These are phyloP conservation scores for Pharnaceum exiguum DNA, from an alignment of 148 eudicot genomes.

Conservation along the genomic window DNA sequence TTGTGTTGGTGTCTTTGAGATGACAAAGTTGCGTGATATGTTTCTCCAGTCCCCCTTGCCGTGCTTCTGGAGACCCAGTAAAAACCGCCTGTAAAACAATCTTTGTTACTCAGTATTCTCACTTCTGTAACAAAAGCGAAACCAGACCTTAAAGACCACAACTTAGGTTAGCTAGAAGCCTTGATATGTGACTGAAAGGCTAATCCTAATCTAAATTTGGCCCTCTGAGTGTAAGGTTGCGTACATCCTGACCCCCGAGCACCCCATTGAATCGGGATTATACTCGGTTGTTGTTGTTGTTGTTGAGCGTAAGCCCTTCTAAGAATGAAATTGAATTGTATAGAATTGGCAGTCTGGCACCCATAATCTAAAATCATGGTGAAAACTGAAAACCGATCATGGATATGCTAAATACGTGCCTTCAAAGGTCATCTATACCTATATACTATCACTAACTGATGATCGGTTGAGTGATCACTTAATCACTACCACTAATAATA, in stretches of 20 bases:
- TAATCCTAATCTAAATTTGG: background rate
- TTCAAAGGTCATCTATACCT: background rate
- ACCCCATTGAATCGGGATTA: too few relatives aligned
- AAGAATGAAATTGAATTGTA: background rate
- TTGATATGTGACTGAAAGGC: background rate
- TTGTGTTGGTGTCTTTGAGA: conserved; percentile 81
- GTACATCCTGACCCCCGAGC: too few relatives aligned
- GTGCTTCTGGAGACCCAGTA: conserved; percentile 74
- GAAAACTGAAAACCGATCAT: background rate
- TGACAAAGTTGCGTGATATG: conserved; percentile 80
- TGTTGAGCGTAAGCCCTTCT: background rate
- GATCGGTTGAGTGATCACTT: too few relatives aligned
- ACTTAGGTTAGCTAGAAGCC: background rate
- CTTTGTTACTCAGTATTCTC: background rate
- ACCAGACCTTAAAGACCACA: too few relatives aligned
- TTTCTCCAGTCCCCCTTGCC: conserved; percentile 98
- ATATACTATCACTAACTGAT: too few relatives aligned
- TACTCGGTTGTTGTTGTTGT: too few relatives aligned
- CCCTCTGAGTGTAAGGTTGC: too few relatives aligned
- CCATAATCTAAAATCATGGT: background rate
- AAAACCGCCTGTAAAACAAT: conserved; percentile 55
- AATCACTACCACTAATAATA: too few relatives aligned
- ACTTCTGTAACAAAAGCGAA: background rate
- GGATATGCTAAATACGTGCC: background rate
- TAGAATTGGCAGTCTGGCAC: too few relatives aligned